Evolutionary conservation across 192 early-diverging fungal genomes (phyloP), one percentile per base, ranked within the genome.

Genomic region (Coemansia sp.): DNA sequence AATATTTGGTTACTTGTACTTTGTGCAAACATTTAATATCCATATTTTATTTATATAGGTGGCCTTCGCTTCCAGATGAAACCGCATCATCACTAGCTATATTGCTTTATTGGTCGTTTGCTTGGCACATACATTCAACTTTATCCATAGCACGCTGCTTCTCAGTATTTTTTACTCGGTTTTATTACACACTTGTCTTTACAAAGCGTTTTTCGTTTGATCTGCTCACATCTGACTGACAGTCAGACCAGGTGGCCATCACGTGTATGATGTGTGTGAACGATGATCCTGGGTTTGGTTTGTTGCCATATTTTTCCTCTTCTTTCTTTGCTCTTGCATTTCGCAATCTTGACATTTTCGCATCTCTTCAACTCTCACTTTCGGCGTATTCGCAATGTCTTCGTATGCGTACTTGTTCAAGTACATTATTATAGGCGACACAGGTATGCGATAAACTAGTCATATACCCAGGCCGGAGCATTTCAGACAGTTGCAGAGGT

Each of bases 371-470:
- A 14, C 39, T 19, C n/a, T 17, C 19, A 17, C n/a, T 59, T 32
- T 49, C 5, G 5, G 29, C 29, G 29, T 23, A 12, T 43, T 49
- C 2, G 32, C 11, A 58, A 74, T 74, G 72, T 81, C 77, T 6
- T 74, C 78, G 45, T 84, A 84, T 73, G 72, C 71, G 57, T 84
- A 84, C 70, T 49, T 83, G 56, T 78, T 58, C 72, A 79, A 92
- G 85, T 92, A 91, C 68, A 91, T 92, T 59, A 92, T 92, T 62
- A 91, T 92, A 53, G 91, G 91, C 51, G 91, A 92, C 81, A 89
- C 91, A 60, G 79, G 79, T 76, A 82, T 27, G 67, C 49, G 21
- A 11, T 60, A 22, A 1, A 24, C 15, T 48, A 24, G 29, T 5
- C 29, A 32, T 48, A 29, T 49, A 17, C 17, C 6, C 47, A 19